Conservation (phyloP, 257 asterid species). For the Paraleonurus japonicus region DNA sequence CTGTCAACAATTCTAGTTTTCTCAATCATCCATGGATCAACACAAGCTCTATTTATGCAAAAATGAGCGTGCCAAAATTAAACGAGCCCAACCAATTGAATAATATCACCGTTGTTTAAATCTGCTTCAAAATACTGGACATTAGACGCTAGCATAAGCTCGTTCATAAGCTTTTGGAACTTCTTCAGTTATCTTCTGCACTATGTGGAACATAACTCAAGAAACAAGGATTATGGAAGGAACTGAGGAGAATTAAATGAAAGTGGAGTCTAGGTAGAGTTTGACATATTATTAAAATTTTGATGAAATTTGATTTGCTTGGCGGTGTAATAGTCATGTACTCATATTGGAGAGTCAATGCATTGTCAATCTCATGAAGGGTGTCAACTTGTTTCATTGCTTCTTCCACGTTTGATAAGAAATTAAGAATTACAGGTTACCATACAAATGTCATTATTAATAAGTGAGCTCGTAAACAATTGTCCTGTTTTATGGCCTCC, state of each 20-base stretch:
- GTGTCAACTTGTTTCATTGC: background rate
- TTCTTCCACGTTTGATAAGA: background rate
- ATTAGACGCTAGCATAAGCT: background rate
- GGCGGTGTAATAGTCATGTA: background rate
- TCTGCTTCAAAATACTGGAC: background rate
- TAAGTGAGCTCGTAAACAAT: background rate
- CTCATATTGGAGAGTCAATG: background rate
- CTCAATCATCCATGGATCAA: background rate
- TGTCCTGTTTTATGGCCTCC: background rate
- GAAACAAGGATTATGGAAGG: background rate
- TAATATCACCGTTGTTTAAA: background rate
- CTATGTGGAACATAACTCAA: background rate
- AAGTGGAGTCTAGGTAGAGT: conserved; percentile 1
- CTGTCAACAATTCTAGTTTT: background rate
- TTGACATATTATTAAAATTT: background rate
- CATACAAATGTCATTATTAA: background rate
- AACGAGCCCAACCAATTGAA: background rate
- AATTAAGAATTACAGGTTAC: background rate
- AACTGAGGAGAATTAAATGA: background rate
- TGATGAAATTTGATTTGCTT: background rate
- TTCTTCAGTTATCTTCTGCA: background rate
- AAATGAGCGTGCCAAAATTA: background rate
- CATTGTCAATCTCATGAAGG: background rate
- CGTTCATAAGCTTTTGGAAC: background rate
- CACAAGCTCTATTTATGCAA: background rate